Evolutionary conservation across 441 rosid species (phyloP).

Genomic region (Breynia disticha): DNA sequence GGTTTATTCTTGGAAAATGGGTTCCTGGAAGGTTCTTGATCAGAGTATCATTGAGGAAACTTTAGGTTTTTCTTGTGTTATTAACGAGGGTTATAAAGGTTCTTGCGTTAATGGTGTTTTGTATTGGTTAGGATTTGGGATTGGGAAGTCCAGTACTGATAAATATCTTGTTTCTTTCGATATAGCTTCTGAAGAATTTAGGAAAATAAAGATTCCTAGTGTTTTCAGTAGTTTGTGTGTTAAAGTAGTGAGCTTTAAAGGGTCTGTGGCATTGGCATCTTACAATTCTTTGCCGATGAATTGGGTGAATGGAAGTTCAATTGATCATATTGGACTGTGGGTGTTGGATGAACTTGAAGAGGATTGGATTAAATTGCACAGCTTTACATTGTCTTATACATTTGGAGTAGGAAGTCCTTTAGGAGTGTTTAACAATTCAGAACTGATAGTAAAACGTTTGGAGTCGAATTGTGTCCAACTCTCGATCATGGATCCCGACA

Average conservation of each 20-base stretch:
- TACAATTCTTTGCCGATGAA: constrained; percentile 18
- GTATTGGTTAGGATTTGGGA: constrained; percentile 20
- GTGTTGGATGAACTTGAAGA: constrained; percentile 6
- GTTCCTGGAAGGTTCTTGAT: constrained; percentile 23
- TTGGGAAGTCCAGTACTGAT: neutral
- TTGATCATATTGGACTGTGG: constrained; percentile 21
- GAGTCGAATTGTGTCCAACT: neutral
- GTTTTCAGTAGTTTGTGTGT: constrained; percentile 1
- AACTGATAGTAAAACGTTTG: constrained; percentile 12
- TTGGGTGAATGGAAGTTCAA: constrained; percentile 8
- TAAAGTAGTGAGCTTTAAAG: constrained; percentile 16
- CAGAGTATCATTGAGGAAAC: constrained; percentile 10
- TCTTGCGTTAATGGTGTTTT: constrained; percentile 15
- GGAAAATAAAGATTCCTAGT: constrained; percentile 8
- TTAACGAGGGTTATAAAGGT: constrained; percentile 17
- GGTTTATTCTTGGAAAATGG: constrained; percentile 18
- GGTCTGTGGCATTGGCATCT: constrained; percentile 19
- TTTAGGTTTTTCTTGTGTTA: constrained; percentile 6
- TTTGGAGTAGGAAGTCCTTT: constrained; percentile 10
- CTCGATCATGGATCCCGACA: constrained; percentile 4
- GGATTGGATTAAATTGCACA: constrained; percentile 11
- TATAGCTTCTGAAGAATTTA: constrained; percentile 19
- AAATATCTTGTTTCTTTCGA: constrained; percentile 23
- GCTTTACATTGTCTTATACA: neutral
- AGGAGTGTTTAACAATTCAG: constrained; percentile 12